Conservation (phyloP, 352 stramenopile species). For the Phytopythium oedochilum region DNA sequence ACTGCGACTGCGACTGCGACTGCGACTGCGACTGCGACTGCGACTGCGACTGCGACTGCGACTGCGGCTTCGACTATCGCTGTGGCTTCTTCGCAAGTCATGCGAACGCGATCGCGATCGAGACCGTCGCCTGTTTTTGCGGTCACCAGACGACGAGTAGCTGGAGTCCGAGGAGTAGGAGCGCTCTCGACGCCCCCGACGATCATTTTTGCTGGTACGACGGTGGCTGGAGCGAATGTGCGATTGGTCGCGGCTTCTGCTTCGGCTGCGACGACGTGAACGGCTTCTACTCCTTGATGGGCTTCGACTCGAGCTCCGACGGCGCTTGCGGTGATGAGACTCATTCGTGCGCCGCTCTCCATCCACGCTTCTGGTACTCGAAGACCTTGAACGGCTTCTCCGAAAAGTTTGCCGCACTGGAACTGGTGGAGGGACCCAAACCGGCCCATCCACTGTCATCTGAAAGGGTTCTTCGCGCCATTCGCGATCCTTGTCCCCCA, state of each 20-base stretch:
- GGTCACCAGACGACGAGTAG: constrained; percentile 1
- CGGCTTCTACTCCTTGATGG: constrained; percentile 28
- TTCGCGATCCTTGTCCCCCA: constrained; percentile 44
- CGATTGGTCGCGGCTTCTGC: constrained; percentile 18
- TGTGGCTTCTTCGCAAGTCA: constrained; percentile 9
- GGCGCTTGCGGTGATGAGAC: constrained; percentile 10
- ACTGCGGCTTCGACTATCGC: constrained; percentile 6
- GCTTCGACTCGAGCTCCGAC: constrained; percentile 25
- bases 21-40: constrained; percentile 16
- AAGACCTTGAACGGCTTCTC: constrained; percentile 16
- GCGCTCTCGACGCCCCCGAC: background rate
- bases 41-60: constrained; percentile 19
- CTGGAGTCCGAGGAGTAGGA: constrained; percentile 3
- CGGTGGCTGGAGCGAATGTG: constrained; percentile 15
- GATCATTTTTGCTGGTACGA: background rate
- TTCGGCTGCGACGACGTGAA: constrained; percentile 20
- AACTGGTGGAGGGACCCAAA: constrained; percentile 61
- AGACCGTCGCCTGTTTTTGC: constrained; percentile 1
- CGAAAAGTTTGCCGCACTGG: constrained; percentile 7
- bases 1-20: too few relatives aligned
- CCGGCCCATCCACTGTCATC: constrained; percentile 44
- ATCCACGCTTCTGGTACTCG: constrained; percentile 5
- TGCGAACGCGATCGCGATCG: constrained; percentile 3
- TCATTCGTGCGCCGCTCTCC: background rate
- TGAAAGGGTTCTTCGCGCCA: constrained; percentile 58